Conservation (phyloP, 1,139 yeast species). For the Suzukiozyma palmioleophila region DNA sequence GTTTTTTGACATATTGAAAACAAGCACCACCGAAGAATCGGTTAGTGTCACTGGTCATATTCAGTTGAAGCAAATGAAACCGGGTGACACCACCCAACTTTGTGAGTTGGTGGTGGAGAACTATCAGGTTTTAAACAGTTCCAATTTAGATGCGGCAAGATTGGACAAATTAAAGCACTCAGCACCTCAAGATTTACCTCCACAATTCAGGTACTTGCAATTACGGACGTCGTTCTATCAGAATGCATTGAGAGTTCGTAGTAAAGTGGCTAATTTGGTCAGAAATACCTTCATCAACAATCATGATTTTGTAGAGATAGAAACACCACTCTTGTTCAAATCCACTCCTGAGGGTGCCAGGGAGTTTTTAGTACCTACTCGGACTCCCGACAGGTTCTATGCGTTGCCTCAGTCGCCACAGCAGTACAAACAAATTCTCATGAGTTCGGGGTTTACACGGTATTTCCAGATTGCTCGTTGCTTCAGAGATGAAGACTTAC, state of each 20-base stretch:
- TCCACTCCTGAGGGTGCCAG: conserved; percentile 98
- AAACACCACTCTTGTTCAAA: conserved; percentile 88
- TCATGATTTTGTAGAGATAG: conserved; percentile 71
- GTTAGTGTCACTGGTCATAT: conserved; percentile 61
- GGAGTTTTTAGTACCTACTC: conserved; percentile 90
- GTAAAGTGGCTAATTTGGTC: conserved; percentile 53
- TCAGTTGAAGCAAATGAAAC: conserved; percentile 26
- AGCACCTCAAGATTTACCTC: conserved; percentile 58
- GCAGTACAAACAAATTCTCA: conserved; percentile 88
- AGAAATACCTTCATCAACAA: conserved; percentile 44
- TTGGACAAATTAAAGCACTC: conserved; percentile 53
- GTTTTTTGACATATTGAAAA: conserved; percentile 40
- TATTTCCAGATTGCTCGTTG: conserved; percentile 93
- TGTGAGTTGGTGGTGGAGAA: conserved; percentile 57
- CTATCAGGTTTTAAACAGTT: conserved; percentile 57
- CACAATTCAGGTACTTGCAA: conserved; percentile 77
- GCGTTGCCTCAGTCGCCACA: conserved; percentile 98
- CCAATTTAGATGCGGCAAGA: conserved; percentile 68
- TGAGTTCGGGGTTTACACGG: conserved; percentile 86
- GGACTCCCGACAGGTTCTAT: conserved; percentile 60
- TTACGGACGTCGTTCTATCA: conserved; percentile 63
- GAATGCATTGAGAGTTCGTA: conserved; percentile 53
- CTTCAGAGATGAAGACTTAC: conserved; percentile 90
- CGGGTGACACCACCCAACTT: conserved; percentile 14
- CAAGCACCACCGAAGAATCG: conserved; percentile 68